Evolutionary conservation across 1,139 yeast species (phyloP).

Genomic region (Candida tropicalis): DNA sequence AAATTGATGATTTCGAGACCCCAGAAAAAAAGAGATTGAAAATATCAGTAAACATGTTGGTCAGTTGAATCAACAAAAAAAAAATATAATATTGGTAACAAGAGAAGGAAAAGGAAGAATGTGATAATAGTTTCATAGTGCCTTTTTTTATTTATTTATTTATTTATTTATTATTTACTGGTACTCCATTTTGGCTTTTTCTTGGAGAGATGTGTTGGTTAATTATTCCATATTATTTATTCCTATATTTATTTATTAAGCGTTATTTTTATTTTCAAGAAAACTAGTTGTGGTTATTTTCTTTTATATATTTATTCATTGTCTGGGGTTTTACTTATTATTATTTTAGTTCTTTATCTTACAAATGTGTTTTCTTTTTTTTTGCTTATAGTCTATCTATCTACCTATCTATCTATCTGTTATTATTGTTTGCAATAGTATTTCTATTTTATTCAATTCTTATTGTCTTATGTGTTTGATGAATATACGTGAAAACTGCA

Average conservation of each 20-base stretch:
- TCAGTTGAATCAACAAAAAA: conserved; percentile 27
- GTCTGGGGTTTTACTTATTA: neutral
- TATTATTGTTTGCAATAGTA: neutral
- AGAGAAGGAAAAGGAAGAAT: neutral
- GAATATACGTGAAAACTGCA: conserved; percentile 2
- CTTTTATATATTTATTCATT: neutral
- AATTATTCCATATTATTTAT: conserved; percentile 1
- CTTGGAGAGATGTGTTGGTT: neutral
- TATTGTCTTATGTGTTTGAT: neutral
- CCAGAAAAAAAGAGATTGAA: conserved; percentile 40
- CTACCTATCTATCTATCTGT: neutral
- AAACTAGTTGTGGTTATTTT: too few relatives aligned
- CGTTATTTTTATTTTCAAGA: neutral
- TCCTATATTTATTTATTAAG: conserved; percentile 2
- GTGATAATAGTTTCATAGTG: neutral
- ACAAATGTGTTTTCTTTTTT: too few relatives aligned
- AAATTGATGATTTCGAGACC: conserved; percentile 24
- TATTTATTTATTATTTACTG: too few relatives aligned
- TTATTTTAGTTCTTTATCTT: neutral
- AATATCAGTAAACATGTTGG: conserved; percentile 51
- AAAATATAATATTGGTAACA: neutral
- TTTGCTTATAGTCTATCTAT: neutral
- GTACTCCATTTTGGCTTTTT: too few relatives aligned
- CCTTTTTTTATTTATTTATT: neutral
- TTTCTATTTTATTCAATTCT: neutral